A percentile compares a stretch with the other conserved stretches of the same genome.
Evolutionary conservation across 1,284 basidiomycete genomes (phyloP).

Genomic region (Moesziomyces antarcticus): DNA sequence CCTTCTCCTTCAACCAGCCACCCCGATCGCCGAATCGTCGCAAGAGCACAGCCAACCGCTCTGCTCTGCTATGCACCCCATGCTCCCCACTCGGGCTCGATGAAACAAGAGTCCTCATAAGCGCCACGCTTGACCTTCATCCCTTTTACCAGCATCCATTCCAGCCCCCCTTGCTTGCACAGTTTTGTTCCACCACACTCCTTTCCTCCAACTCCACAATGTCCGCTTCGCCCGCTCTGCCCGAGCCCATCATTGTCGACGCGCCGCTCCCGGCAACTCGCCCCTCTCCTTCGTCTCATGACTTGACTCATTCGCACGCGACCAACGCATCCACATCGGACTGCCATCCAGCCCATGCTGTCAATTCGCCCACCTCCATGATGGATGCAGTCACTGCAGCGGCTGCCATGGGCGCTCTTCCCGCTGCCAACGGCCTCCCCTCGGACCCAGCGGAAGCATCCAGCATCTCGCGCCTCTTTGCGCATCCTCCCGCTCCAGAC

Average conservation of each 20-base stretch:
- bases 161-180: too few relatives aligned
- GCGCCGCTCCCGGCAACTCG: slow-evolving; percentile 2
- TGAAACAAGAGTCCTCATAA: too few relatives aligned
- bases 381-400: slow-evolving; percentile 34
- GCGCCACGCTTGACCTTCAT: too few relatives aligned
- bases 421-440: slow-evolving; percentile 61
- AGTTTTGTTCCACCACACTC: neutral
- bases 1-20: too few relatives aligned
- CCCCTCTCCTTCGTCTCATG: slow-evolving; percentile 9
- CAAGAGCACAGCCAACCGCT: too few relatives aligned
- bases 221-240: slow-evolving; percentile 18
- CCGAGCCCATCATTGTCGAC: slow-evolving; percentile 29
- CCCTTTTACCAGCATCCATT: too few relatives aligned
- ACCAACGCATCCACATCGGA: slow-evolving; percentile 4
- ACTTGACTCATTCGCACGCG: neutral
- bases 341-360: slow-evolving; percentile 2
- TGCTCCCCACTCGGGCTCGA: too few relatives aligned
- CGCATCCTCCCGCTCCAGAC: slow-evolving; percentile 55
- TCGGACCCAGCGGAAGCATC: slow-evolving; percentile 59
- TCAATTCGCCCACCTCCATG: slow-evolving; percentile 16
- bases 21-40: too few relatives aligned
- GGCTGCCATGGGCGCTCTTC: slow-evolving; percentile 35
- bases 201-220: too few relatives aligned
- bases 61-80: too few relatives aligned
- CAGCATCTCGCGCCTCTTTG: slow-evolving; percentile 56